phyloP scores from a whole-genome alignment of 805 yeast genomes.

The Candida silvicultrix region DNA sequence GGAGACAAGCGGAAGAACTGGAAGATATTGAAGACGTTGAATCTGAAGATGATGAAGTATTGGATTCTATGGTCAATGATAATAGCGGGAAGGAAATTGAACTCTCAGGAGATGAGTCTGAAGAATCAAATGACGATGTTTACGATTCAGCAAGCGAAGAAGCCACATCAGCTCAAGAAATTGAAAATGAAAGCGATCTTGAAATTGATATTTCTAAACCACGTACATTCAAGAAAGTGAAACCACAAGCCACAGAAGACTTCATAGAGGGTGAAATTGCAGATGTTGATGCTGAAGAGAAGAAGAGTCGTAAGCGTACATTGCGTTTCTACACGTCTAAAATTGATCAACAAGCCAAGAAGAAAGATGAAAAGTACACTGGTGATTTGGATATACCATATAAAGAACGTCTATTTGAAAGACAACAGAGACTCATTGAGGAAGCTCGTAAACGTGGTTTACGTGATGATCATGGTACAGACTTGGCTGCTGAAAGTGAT shows the following conservation, averaged over 20 bases:
- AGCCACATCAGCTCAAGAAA: constrained; percentile 5
- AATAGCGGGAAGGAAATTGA: constrained; percentile 13
- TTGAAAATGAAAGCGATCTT: constrained; percentile 20
- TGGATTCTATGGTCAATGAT: too few species aligned
- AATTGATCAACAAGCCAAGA: constrained; percentile 77
- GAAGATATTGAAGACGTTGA: constrained; percentile 23
- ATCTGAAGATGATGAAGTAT: constrained; percentile 6
- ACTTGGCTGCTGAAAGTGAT: constrained; percentile 33
- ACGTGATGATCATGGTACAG: constrained; percentile 48
- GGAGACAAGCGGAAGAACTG: constrained; percentile 74
- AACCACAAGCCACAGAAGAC: constrained; percentile 36
- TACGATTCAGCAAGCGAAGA: constrained; percentile 10
- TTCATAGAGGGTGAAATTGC: constrained; percentile 69
- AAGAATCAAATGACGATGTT: constrained; percentile 30
- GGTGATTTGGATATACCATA: constrained; percentile 94
- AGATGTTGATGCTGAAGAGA: constrained; percentile 82
- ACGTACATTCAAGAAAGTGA: constrained; percentile 41
- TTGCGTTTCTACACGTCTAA: constrained; percentile 95
- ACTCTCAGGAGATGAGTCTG: constrained; percentile 27
- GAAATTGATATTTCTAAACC: constrained; percentile 47
- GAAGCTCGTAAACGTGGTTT: constrained; percentile 85
- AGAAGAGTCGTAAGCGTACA: constrained; percentile 69
- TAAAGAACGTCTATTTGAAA: constrained; percentile 81
- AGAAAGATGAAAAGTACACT: constrained; percentile 49
- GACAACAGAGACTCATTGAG: constrained; percentile 80